phyloP scores from a whole-genome alignment of 257 asterid genomes.

The Pogostemon cablin region DNA sequence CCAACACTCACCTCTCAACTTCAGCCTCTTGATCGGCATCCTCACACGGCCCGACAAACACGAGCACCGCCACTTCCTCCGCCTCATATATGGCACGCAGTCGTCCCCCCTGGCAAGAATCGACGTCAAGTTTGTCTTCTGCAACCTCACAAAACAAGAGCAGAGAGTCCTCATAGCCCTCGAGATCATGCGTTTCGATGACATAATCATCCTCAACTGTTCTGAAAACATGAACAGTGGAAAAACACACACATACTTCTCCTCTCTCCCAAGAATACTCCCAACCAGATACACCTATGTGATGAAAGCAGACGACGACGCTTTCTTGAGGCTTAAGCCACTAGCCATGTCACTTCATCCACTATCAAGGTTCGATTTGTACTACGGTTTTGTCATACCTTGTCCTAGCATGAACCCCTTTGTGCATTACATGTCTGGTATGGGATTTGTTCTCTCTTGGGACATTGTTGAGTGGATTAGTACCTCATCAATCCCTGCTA shows the following conservation, averaged over 20 bases:
- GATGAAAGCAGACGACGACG: constrained; percentile 88
- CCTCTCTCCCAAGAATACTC: constrained; percentile 59
- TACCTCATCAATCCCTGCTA: constrained; percentile 44
- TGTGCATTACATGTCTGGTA: constrained; percentile 78
- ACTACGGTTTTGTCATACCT: constrained; percentile 80
- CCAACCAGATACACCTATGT: constrained; percentile 56
- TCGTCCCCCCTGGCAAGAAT: constrained; percentile 48
- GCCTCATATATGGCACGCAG: constrained; percentile 66
- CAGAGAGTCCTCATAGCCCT: constrained; percentile 50
- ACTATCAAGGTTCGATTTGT: constrained; percentile 59
- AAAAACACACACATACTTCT: constrained; percentile 69
- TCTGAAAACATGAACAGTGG: constrained; percentile 73
- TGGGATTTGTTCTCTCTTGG: constrained; percentile 83
- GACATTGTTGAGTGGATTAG: constrained; percentile 78
- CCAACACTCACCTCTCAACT: constrained; percentile 26
- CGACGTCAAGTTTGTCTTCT: constrained; percentile 58
- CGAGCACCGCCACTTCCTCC: constrained; percentile 76
- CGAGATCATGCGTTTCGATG: constrained; percentile 69
- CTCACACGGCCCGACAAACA: constrained; percentile 61
- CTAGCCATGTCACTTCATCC: constrained; percentile 53
- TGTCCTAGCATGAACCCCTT: constrained; percentile 77
- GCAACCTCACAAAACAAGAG: constrained; percentile 64
- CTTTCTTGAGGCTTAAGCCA: constrained; percentile 57
- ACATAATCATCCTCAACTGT: constrained; percentile 65
- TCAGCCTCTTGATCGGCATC: constrained; percentile 61